Evolutionary conservation across 148 eudicot species (phyloP).

Genomic region (Chenopodium album): DNA sequence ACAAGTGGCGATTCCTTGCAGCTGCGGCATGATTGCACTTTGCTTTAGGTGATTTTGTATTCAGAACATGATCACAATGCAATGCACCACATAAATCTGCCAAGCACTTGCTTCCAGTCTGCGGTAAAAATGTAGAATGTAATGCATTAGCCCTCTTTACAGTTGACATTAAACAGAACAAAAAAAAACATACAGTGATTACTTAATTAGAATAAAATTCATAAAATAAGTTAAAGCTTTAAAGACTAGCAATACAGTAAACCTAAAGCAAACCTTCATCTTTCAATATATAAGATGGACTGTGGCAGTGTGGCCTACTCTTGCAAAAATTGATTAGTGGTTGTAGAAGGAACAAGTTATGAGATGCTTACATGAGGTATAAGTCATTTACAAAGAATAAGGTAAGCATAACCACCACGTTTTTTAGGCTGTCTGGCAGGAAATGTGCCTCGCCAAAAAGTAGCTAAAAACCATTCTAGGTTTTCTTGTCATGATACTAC

Average conservation of each 20-base stretch:
- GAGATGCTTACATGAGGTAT: constrained; percentile 8
- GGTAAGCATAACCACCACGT: not conserved
- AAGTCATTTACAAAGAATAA: not conserved
- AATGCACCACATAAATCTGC: constrained; percentile 90
- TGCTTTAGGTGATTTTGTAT: constrained; percentile 43
- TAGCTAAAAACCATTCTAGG: not conserved
- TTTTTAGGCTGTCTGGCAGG: not conserved
- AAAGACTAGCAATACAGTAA: not conserved
- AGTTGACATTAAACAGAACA: not conserved
- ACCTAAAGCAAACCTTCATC: not conserved
- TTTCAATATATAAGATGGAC: not conserved
- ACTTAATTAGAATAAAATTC: not conserved
- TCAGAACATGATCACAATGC: constrained; percentile 76
- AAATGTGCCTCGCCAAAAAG: not conserved
- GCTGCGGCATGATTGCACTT: constrained; percentile 95
- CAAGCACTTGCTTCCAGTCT: constrained; percentile 85
- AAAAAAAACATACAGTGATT: not conserved
- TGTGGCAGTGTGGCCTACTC: not conserved
- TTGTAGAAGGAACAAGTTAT: not conserved
- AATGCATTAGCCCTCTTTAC: constrained; percentile 11
- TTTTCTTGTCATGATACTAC: not conserved
- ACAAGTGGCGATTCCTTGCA: constrained; percentile 70
- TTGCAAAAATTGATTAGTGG: not conserved
- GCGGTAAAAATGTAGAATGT: constrained; percentile 16
- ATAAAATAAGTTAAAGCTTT: not conserved